phyloP scores from a whole-genome alignment of 2,329 filamentous ascomycete species.

The Rosellinia necatrix region DNA sequence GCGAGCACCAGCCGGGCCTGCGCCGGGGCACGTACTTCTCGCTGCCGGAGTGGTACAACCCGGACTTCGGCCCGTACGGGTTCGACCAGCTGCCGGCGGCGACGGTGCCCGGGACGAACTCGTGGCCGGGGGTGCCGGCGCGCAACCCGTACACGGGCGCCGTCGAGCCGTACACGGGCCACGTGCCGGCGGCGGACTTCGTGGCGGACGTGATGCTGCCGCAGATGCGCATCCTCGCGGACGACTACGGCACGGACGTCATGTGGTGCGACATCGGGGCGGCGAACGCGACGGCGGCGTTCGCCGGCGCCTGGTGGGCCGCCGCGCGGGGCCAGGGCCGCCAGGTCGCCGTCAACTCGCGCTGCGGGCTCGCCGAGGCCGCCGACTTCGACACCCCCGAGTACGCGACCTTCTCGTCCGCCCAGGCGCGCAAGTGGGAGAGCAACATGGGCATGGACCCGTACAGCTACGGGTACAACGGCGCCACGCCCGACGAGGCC shows the following conservation, averaged over 20 bases:
- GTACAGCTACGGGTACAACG: conserved; percentile 63
- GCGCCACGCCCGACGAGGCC: conserved; percentile 51
- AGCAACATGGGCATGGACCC: conserved; percentile 64
- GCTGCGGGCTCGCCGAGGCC: conserved; percentile 57
- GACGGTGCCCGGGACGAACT: conserved; percentile 36
- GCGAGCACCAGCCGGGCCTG: conserved; percentile 46
- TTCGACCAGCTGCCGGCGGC: conserved; percentile 42
- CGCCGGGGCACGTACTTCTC: conserved; percentile 54
- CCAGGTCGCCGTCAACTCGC: conserved; percentile 60
- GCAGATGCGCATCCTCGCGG: conserved; percentile 52
- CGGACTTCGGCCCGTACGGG: conserved; percentile 49
- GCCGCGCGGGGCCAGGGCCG: conserved; percentile 44
- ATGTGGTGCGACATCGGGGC: conserved; percentile 57
- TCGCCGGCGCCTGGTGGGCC: conserved; percentile 50
- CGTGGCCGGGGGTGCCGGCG: conserved; percentile 46
- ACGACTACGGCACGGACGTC: conserved; percentile 50
- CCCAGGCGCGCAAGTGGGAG: conserved; percentile 63
- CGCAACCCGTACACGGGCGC: conserved; percentile 50
- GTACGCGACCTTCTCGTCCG: conserved; percentile 55
- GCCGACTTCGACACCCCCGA: conserved; percentile 65
- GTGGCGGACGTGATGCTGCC: conserved; percentile 50
- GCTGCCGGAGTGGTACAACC: conserved; percentile 56
- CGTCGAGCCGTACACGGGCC: conserved; percentile 49
- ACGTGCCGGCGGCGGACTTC: conserved; percentile 46
- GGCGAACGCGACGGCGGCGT: conserved; percentile 47